Evolutionary conservation across 208 protist species (phyloP), one percentile per base, ranked within the genome.

Genomic region (Acanthamoeba castellanii): DNA sequence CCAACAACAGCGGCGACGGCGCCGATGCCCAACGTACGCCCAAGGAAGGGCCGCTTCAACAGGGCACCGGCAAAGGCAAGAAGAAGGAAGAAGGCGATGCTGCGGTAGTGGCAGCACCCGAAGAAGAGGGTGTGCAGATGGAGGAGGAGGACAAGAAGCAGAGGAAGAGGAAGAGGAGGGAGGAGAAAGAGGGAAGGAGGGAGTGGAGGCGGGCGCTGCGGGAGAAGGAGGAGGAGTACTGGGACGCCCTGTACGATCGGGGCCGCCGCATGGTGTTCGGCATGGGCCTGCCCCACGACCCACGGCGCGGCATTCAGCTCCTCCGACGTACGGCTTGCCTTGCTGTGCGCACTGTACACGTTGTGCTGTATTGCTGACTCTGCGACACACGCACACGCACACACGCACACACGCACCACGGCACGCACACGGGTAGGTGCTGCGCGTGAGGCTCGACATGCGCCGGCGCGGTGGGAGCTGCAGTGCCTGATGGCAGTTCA

Each of bases 241-340:
- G 76, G 76, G 76, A 85, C 76, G 22, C 30, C 32, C 20, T 85
- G 11, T 85, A 85, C 50, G 76, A 85, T 7, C 18, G 76, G 34
- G 76, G 76, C 76, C 42, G 76, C 45, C 42, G 76, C 25, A 45
- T 85, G 76, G 50, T 85, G 45, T 34, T 85, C 0, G 76, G 76
- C 42, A 85, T 85, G 76, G 76, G 76, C 76, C 76, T 85, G 25
- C 76, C 76, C 14, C 76, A 57, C 42, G 64, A 72, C 74, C 74
- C 74, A 13, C 74, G 5, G 6, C 42, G 74, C 74, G 37, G 32
- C 74, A 52, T 82, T 34, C 32, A 82, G 37, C 42, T 82, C 13
- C 42, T 82, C 18, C 42, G 37, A 34, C 74, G 42, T 82, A 52
- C 42, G 74, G 0, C 70, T 42, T n/a, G 7, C n/a, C 74, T 82